Conservation (phyloP, 1,284 basidiomycete species). For the Neolentinus lepideus region DNA sequence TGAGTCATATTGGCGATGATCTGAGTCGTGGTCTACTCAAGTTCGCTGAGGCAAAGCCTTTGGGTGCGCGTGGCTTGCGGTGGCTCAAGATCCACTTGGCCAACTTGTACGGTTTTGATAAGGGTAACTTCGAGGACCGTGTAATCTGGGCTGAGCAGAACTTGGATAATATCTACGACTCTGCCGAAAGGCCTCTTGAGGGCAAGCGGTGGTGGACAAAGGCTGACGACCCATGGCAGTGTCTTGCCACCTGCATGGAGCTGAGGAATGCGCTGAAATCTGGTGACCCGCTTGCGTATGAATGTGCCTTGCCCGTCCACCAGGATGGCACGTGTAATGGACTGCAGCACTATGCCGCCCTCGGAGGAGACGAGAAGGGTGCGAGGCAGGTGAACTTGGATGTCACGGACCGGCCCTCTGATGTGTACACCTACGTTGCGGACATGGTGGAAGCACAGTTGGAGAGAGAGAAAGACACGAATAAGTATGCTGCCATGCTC, state of each 20-base stretch:
- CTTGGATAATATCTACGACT: constrained; percentile 77
- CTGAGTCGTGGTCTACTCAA: constrained; percentile 84
- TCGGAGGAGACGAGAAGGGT: constrained; percentile 89
- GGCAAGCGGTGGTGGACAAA: constrained; percentile 84
- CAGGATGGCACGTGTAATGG: constrained; percentile 99
- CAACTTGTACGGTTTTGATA: constrained; percentile 93
- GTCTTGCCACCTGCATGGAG: constrained; percentile 89
- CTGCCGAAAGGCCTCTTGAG: constrained; percentile 80
- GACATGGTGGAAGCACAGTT: constrained; percentile 54
- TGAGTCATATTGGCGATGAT: constrained; percentile 96
- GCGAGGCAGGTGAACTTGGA: constrained; percentile 92
- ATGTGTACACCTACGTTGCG: constrained; percentile 96
- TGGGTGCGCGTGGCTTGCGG: constrained; percentile 73
- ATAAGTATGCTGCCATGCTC: constrained; percentile 58
- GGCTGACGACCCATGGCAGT: constrained; percentile 98
- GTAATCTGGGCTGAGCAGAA: constrained; percentile 73
- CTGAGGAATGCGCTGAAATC: constrained; percentile 74
- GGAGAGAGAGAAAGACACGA: constrained; percentile 45
- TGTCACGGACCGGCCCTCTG: constrained; percentile 82
- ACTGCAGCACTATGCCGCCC: constrained; percentile 96
- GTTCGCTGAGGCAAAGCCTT: constrained; percentile 77
- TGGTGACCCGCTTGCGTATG: constrained; percentile 64
- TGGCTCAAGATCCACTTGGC: constrained; percentile 92
- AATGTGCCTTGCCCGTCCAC: constrained; percentile 84
- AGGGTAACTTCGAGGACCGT: constrained; percentile 90